These are phyloP conservation scores for Przewalskia tangutica DNA, from an alignment of 257 asterid species.

Conservation along the genomic window DNA sequence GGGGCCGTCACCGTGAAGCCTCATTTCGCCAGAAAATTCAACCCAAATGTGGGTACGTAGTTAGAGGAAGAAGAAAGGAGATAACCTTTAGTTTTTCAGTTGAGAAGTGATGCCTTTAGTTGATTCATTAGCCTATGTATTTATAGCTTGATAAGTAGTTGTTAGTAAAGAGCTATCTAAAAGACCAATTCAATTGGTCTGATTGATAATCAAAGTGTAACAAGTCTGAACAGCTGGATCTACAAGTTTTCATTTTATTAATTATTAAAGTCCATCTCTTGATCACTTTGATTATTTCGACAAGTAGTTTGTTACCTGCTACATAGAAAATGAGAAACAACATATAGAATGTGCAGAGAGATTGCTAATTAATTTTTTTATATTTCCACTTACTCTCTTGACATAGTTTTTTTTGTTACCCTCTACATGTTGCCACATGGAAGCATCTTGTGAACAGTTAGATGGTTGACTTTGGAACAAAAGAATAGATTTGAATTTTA, in stretches of 20 bases:
- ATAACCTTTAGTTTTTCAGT: background rate
- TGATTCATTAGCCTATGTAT: background rate
- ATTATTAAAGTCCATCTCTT: background rate
- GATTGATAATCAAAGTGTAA: background rate
- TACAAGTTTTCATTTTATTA: background rate
- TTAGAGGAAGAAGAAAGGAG: background rate
- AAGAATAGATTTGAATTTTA: background rate
- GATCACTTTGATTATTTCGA: background rate
- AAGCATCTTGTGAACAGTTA: background rate
- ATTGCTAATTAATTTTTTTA: background rate
- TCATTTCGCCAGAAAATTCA: background rate
- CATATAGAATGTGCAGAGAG: background rate
- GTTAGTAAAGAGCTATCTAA: background rate
- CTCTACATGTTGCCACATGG: background rate
- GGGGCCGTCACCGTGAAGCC: background rate
- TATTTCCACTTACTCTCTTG: background rate
- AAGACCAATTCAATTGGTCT: background rate
- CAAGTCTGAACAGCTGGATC: background rate
- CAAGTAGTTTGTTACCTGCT: background rate
- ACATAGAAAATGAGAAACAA: background rate
- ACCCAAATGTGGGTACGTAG: background rate
- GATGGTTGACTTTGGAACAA: background rate
- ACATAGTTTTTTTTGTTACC: background rate
- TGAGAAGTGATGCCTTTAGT: background rate
- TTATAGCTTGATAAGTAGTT: background rate